Evolutionary conservation across 2,329 filamentous ascomycete genomes (phyloP).

Genomic region (Penicillium sp.): DNA sequence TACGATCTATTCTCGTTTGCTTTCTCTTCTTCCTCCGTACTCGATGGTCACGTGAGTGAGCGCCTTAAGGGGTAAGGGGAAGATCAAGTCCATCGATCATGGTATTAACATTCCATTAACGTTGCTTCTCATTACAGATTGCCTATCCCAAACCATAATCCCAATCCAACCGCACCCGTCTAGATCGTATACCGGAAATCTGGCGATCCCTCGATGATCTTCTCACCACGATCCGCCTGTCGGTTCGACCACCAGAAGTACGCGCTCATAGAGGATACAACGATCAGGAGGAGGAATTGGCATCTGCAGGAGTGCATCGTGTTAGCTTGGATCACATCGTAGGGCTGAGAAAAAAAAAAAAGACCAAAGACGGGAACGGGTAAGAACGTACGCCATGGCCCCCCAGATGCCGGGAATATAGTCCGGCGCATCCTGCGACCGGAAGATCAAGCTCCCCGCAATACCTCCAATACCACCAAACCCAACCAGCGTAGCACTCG

Average conservation of each 20-base stretch:
- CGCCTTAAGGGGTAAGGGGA: too few species aligned
- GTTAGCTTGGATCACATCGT: constrained; percentile 12
- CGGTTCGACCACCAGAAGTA: constrained; percentile 41
- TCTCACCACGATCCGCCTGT: constrained; percentile 40
- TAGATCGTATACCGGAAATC: constrained; percentile 45
- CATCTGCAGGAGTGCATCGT: constrained; percentile 27
- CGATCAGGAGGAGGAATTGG: constrained; percentile 39
- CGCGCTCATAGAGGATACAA: constrained; percentile 33
- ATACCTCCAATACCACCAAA: constrained; percentile 81
- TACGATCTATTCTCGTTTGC: too few species aligned
- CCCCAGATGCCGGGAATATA: constrained; percentile 43
- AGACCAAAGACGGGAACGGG: constrained; percentile 21
- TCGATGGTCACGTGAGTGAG: too few species aligned
- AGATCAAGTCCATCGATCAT: too few species aligned
- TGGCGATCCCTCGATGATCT: constrained; percentile 40
- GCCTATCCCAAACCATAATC: not conserved
- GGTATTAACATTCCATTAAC: not conserved
- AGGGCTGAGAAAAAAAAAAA: not conserved
- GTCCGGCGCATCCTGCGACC: constrained; percentile 44
- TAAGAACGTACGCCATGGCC: constrained; percentile 36
- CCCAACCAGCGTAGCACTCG: constrained; percentile 74
- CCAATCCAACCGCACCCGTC: not conserved
- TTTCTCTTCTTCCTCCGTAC: too few species aligned
- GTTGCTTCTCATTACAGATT: not conserved
- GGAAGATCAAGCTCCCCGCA: constrained; percentile 73